Evolutionary conservation across 257 asterid species (phyloP), one percentile per base, ranked within the genome.

Genomic region (Anisodus tanguticus): DNA sequence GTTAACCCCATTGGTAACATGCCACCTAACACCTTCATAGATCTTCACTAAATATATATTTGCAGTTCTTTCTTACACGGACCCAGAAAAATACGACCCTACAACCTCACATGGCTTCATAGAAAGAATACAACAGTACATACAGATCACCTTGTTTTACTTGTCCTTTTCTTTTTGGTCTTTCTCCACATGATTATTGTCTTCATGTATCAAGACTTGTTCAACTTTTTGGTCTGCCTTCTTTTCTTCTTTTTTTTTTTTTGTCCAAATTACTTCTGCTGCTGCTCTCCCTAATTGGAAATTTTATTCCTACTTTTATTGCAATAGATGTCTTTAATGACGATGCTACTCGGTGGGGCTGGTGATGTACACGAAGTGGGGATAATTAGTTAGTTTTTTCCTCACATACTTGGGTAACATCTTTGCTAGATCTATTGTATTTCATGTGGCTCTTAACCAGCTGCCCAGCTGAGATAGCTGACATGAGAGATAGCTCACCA

Each of bases 401-500:
- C 79, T 45, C 6, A 26, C 9, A 63, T 16, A 60, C 6, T 45
- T 77, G 81, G 80, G 89, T 74, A 2, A 90, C 82, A 72, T 90
- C 85, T 82, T 58, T 87, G 91, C 86, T 90, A 57, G 93, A 90
- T 54, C 93, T 86, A 47, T 90, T 90, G 70, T 86, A 90, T 70
- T 88, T 88, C 93, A 90, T 88, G 88, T 90, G 93, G 54, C 93
- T 90, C 66, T 49, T 88, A 10, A 90, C 91, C 6, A 90, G 91
- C 60, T 90, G 93, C 69, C 93, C 93, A n/a, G 93, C 89, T 67
- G 93, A 84, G 43, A 90, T 86, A 9, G 93, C 93, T 49, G 93
- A 90, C 91, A 90, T 87, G 37, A 90, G 87, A 16, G 93, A 90
- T 1, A 90, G 60, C 82, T 90, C 93, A 5, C 93, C 93, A 3